Percentiles rank a stretch among this genome's conserved stretches.
These are phyloP conservation scores for Paraurostyla sp. DNA, from an alignment of 73 alveolate species.

Conservation along the genomic window DNA sequence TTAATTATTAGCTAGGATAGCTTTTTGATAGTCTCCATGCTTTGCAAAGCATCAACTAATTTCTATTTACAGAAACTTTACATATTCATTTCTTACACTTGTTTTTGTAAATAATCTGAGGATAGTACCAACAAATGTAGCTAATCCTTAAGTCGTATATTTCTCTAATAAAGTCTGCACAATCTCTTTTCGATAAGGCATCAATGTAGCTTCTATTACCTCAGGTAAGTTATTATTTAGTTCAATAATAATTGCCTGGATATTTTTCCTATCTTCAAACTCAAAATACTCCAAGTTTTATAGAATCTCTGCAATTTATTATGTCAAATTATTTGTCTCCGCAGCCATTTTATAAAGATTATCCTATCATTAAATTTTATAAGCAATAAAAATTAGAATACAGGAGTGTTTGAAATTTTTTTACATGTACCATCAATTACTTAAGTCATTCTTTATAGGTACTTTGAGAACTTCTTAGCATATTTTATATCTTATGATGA, in stretches of 20 bases:
- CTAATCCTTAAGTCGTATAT: slow-evolving; percentile 3
- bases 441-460: slow-evolving; percentile 33
- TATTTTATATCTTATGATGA: background rate
- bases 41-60: slow-evolving; percentile 41
- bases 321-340: background rate
- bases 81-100: background rate
- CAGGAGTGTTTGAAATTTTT: slow-evolving; percentile 40
- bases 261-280: slow-evolving; percentile 34
- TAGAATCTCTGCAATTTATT: background rate
- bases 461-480: slow-evolving; percentile 33
- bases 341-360: slow-evolving; percentile 35
- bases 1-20: background rate
- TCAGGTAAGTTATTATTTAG: slow-evolving; percentile 16
- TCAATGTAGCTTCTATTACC: background rate
- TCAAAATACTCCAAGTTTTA: slow-evolving; percentile 1
- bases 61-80: background rate
- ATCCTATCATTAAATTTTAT: slow-evolving; percentile 1
- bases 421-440: slow-evolving; percentile 50
- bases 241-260: background rate
- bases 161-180: background rate
- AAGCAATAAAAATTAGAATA: background rate
- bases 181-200: background rate
- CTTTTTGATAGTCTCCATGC: background rate
- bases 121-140: slow-evolving; percentile 42
- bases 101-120: slow-evolving; percentile 48